Conservation (phyloP, 345 rosid genomes). For the Heritiera littoralis region DNA sequence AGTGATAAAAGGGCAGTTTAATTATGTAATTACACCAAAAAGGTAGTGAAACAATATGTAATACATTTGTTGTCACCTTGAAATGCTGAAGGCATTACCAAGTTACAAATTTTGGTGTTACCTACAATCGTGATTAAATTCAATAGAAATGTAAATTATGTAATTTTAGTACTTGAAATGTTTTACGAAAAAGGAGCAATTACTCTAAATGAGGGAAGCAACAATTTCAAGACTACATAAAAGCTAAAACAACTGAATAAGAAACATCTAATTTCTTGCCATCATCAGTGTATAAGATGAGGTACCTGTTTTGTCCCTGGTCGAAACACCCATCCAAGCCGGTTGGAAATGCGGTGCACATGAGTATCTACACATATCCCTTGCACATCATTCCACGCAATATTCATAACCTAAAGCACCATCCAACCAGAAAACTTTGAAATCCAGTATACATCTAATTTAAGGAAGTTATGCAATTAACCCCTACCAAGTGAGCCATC, state of each 20-base stretch:
- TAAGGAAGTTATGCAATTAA: not conserved
- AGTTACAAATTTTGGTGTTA: not conserved
- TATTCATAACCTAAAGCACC: constrained; percentile 74
- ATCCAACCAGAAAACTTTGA: constrained; percentile 16
- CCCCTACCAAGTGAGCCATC: constrained; percentile 57
- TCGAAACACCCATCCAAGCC: constrained; percentile 92
- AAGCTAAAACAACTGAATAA: not conserved
- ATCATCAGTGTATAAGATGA: constrained; percentile 5
- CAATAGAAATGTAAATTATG: not conserved
- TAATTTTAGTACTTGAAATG: not conserved
- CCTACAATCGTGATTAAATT: not conserved
- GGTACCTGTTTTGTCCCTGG: constrained; percentile 65
- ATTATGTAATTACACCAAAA: not conserved
- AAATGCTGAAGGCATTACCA: not conserved
- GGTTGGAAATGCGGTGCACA: constrained; percentile 88
- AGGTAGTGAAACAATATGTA: not conserved
- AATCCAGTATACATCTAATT: not conserved
- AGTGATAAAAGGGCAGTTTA: not conserved
- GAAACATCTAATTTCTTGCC: not conserved
- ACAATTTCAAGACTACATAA: not conserved
- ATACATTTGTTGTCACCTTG: not conserved
- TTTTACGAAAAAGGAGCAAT: not conserved
- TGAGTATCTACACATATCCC: constrained; percentile 98
- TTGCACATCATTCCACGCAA: constrained; percentile 84
- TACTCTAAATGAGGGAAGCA: not conserved